Conservation (phyloP, 2,329 filamentous ascomycete genomes). For the Neofusicoccum sp. region DNA sequence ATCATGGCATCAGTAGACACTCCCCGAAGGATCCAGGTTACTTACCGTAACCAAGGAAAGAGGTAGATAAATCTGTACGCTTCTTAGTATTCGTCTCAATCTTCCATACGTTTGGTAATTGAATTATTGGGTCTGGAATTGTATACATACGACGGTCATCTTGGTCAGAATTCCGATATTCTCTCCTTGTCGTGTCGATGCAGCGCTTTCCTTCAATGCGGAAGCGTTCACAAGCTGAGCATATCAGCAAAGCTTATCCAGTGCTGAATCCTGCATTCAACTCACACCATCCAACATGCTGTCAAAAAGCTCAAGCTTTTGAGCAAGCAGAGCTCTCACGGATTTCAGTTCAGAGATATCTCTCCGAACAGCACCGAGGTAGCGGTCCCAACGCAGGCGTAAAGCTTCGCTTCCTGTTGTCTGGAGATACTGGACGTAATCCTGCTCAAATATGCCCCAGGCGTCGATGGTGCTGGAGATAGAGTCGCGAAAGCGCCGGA, state of each 20-base stretch:
- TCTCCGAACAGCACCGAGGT: background rate
- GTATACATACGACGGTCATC: constrained; percentile 19
- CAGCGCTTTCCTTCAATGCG: background rate
- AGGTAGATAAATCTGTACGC: background rate
- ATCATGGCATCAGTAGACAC: background rate
- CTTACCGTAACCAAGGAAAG: background rate
- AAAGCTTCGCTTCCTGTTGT: background rate
- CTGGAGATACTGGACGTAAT: background rate
- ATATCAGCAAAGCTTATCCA: background rate
- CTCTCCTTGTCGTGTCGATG: background rate
- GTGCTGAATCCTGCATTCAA: background rate
- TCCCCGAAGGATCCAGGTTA: background rate
- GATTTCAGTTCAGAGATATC: constrained; percentile 11
- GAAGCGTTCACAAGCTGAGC: constrained; percentile 1
- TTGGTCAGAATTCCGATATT: constrained; percentile 17
- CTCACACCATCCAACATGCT: constrained; percentile 16
- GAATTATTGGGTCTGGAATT: background rate
- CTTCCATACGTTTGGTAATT: no score
- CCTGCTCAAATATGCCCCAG: constrained; percentile 7
- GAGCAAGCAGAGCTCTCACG: background rate
- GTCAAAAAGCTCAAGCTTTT: constrained; percentile 18
- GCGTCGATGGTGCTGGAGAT: constrained; percentile 6
- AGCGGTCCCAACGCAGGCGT: background rate
- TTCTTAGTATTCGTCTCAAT: background rate
- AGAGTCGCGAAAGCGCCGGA: constrained; percentile 8